Evolutionary conservation across 202 grass and related monocot genomes (phyloP).

Genomic region (Dendrocalamus latiflorus): DNA sequence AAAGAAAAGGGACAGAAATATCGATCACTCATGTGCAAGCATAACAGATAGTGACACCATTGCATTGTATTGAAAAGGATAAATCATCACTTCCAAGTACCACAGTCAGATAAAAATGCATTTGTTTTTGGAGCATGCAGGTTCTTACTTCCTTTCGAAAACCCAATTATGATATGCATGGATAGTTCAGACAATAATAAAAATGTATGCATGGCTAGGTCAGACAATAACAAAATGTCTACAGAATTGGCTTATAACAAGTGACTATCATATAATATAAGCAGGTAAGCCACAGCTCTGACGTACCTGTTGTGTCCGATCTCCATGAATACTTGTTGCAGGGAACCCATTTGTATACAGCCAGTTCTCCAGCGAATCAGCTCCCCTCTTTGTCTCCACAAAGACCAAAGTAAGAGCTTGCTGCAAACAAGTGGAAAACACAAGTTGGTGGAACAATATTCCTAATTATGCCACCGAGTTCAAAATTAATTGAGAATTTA

Average conservation of each 20-base stretch:
- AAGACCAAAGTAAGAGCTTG: constrained; percentile 88
- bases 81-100: neutral
- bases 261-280: too few species aligned
- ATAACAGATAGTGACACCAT: neutral
- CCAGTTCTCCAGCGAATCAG: constrained; percentile 96
- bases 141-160: neutral
- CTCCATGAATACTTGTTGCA: constrained; percentile 99
- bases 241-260: too few species aligned
- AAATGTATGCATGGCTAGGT: neutral
- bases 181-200: neutral
- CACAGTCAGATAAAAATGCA: neutral
- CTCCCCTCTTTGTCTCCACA: constrained; percentile 95
- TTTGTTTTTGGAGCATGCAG: neutral
- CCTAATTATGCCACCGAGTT: neutral
- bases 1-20: neutral
- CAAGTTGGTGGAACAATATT: neutral
- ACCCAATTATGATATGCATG: neutral
- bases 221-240: too few species aligned
- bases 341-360: constrained; percentile 82
- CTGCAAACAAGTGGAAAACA: constrained; percentile 40
- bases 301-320: constrained; percentile 71
- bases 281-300: neutral
- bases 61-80: neutral
- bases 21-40: neutral
- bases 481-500: neutral